These are phyloP conservation scores for Lagerstroemia fauriei DNA, from an alignment of 441 rosid species.

Conservation along the genomic window DNA sequence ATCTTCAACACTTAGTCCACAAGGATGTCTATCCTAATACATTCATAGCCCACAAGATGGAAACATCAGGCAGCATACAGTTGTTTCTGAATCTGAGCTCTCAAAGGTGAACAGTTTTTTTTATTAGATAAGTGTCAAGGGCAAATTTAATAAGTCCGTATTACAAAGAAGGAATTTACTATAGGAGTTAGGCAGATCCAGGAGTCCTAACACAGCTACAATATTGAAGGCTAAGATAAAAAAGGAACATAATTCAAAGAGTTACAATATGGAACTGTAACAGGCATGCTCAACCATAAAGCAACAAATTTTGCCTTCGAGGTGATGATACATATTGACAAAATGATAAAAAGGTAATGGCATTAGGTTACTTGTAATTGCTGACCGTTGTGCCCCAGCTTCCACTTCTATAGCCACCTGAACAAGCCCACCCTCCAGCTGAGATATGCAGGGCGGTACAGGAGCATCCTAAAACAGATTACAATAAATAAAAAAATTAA, in stretches of 20 bases:
- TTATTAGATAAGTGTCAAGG: neutral
- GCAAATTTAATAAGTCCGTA: neutral
- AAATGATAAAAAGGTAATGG: neutral
- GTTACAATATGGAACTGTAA: neutral
- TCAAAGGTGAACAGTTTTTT: neutral
- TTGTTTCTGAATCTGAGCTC: neutral
- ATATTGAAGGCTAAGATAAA: neutral
- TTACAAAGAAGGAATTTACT: neutral
- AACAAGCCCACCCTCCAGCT: conserved; percentile 90
- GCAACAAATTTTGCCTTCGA: neutral
- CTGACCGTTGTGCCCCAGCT: conserved; percentile 97
- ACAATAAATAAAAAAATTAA: conserved; percentile 21
- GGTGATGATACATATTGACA: neutral
- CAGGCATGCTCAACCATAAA: neutral
- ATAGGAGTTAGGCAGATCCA: neutral
- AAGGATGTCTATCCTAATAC: neutral
- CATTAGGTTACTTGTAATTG: conserved; percentile 72
- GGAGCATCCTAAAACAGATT: conserved; percentile 77
- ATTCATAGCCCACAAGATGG: neutral
- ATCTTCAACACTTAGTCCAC: neutral
- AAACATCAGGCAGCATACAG: neutral
- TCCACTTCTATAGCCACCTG: conserved; percentile 98
- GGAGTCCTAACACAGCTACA: neutral
- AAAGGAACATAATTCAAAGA: neutral
- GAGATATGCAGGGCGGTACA: conserved; percentile 96